Evolutionary conservation across 495 filamentous ascomycete genomes (phyloP).

Genomic region (Daldinia grandis): DNA sequence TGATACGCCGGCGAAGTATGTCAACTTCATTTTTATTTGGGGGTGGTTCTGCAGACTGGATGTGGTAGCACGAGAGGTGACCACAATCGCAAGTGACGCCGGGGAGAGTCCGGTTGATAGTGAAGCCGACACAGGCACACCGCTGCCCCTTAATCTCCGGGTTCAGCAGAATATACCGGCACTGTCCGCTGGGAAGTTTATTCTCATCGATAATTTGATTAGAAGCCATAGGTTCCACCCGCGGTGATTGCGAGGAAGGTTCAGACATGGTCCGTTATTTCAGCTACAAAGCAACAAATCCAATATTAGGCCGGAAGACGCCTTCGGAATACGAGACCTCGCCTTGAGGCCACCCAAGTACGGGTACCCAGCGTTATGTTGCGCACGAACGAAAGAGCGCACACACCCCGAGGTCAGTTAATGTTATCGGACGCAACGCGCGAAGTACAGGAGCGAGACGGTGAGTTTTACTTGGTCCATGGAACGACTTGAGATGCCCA

Average conservation of each 20-base stretch:
- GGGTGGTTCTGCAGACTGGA: constrained; percentile 51
- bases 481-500: constrained; percentile 40
- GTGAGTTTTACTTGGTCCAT: constrained; percentile 44
- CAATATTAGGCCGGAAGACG: constrained; percentile 36
- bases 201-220: constrained; percentile 47
- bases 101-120: constrained; percentile 59
- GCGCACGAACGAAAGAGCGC: constrained; percentile 15
- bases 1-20: constrained; percentile 55
- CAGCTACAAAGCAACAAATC: constrained; percentile 41
- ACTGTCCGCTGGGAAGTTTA: constrained; percentile 61
- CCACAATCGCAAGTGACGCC: constrained; percentile 63
- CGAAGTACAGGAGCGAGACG: constrained; percentile 33
- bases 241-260: constrained; percentile 38
- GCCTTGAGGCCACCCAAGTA: constrained; percentile 23
- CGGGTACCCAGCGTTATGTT: constrained; percentile 19
- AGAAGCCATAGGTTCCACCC: constrained; percentile 27
- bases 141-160: constrained; percentile 63
- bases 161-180: constrained; percentile 63
- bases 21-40: constrained; percentile 58
- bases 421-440: constrained; percentile 43
- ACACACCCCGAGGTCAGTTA: constrained; percentile 31
- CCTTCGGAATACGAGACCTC: constrained; percentile 24
- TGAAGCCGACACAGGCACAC: constrained; percentile 64
- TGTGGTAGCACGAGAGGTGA: constrained; percentile 64
- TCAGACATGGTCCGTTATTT: constrained; percentile 34